Evolutionary conservation across 2,329 filamentous ascomycete genomes (phyloP).

Genomic region (Talaromyces sp.): DNA sequence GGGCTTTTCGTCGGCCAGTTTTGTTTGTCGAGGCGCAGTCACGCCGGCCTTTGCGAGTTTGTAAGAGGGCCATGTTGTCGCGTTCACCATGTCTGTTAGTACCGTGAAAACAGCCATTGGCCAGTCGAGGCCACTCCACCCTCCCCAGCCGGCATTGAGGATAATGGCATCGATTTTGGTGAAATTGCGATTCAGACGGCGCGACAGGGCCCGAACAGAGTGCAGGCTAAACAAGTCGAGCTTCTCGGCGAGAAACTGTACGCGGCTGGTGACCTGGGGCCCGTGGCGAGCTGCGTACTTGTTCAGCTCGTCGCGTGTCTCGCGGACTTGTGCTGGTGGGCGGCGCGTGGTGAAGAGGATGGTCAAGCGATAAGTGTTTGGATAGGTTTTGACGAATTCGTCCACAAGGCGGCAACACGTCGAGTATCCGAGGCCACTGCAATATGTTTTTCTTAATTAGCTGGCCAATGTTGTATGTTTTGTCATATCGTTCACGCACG

Average conservation of each 20-base stretch:
- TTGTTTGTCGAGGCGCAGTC: slow-evolving; percentile 49
- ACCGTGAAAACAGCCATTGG: slow-evolving; percentile 49
- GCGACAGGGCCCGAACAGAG: slow-evolving; percentile 50
- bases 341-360: slow-evolving; percentile 83
- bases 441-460: slow-evolving; percentile 7
- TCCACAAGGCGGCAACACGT: slow-evolving; percentile 82
- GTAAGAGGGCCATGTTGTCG: slow-evolving; percentile 70
- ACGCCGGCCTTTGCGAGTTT: slow-evolving; percentile 60
- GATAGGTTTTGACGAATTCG: slow-evolving; percentile 70
- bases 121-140: slow-evolving; percentile 77
- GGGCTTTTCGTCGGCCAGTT: slow-evolving; percentile 44
- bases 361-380: slow-evolving; percentile 63
- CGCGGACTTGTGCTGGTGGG: slow-evolving; percentile 57
- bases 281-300: slow-evolving; percentile 50
- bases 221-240: slow-evolving; percentile 53
- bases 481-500: slow-evolving; percentile 45
- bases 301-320: neutral
- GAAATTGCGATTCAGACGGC: slow-evolving; percentile 45
- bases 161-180: slow-evolving; percentile 73
- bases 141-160: slow-evolving; percentile 83
- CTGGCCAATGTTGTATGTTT: neutral
- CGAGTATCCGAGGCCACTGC: slow-evolving; percentile 78
- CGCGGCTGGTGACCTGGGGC: slow-evolving; percentile 33
- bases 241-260: slow-evolving; percentile 51
- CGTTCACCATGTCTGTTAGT: slow-evolving; percentile 59